A percentile compares a stretch with the other conserved stretches of the same genome.
Conservation (phyloP, 2,329 filamentous ascomycete genomes). For the Xylaria sp. region DNA sequence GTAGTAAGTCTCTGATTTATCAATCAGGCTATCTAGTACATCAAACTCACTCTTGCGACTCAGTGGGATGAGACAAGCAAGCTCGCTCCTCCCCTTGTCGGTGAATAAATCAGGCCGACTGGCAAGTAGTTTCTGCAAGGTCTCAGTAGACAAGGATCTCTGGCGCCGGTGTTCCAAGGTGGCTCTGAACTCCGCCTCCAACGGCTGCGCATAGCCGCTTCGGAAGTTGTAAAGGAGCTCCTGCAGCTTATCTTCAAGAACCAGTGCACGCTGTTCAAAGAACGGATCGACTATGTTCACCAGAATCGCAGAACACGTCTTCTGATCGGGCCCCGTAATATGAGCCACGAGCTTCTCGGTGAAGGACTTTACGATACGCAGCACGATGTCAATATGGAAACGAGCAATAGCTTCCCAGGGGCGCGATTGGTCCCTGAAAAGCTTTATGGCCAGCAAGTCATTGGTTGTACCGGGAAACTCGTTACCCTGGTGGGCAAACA, state of each 20-base stretch:
- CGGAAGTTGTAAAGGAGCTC: conserved; percentile 38
- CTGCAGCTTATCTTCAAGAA: conserved; percentile 34
- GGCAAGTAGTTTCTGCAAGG: conserved; percentile 18
- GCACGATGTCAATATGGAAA: conserved; percentile 33
- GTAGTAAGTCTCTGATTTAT: conserved; percentile 43
- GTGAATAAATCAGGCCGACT: conserved; percentile 26
- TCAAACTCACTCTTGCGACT: conserved; percentile 30
- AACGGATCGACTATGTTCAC: conserved; percentile 25
- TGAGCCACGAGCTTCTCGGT: conserved; percentile 35
- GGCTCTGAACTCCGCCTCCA: conserved; percentile 32
- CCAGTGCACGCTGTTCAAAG: conserved; percentile 25
- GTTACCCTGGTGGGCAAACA: conserved; percentile 36
- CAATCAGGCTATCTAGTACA: conserved; percentile 35
- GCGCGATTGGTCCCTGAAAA: conserved; percentile 37
- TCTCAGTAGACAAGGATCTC: conserved; percentile 14
- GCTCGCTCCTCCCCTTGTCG: conserved; percentile 17
- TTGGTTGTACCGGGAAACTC: conserved; percentile 39
- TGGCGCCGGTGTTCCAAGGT: conserved; percentile 14
- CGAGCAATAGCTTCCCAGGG: conserved; percentile 38
- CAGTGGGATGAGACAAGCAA: background rate
- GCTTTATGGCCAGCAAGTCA: conserved; percentile 33
- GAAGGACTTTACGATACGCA: conserved; percentile 31
- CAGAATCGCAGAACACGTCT: conserved; percentile 25
- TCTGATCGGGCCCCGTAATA: conserved; percentile 28
- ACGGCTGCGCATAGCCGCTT: conserved; percentile 31